phyloP scores from a whole-genome alignment of 495 filamentous ascomycete species.

The Halenospora varia region DNA sequence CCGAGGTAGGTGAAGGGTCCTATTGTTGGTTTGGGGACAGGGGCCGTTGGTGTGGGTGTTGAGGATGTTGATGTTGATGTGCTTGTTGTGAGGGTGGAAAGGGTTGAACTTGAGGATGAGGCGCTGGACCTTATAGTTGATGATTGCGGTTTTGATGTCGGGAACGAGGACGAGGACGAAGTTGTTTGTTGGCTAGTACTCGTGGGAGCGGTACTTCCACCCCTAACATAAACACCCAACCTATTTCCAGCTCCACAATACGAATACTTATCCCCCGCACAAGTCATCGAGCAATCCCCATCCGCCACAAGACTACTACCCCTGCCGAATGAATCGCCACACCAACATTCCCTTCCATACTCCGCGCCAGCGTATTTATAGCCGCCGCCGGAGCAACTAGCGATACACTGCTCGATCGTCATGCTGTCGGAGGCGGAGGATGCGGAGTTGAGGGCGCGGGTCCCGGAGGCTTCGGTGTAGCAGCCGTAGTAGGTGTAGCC shows the following conservation, averaged over 20 bases:
- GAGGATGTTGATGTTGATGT: slow-evolving; percentile 4
- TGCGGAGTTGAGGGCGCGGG: slow-evolving; percentile 24
- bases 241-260: slow-evolving; percentile 36
- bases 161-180: slow-evolving; percentile 18
- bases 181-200: background rate
- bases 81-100: slow-evolving; percentile 14
- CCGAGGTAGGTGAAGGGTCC: slow-evolving; percentile 29
- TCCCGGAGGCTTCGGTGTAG: slow-evolving; percentile 37
- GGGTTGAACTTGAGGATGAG: background rate
- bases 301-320: slow-evolving; percentile 4
- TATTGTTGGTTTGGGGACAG: slow-evolving; percentile 21
- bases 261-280: slow-evolving; percentile 22
- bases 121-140: background rate
- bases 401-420: slow-evolving; percentile 44
- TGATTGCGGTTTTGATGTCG: slow-evolving; percentile 14
- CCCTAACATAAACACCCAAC: slow-evolving; percentile 40
- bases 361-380: slow-evolving; percentile 44
- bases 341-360: slow-evolving; percentile 47
- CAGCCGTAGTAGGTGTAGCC: slow-evolving; percentile 41
- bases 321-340: slow-evolving; percentile 23
- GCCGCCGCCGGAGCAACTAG: slow-evolving; percentile 43
- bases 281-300: slow-evolving; percentile 30
- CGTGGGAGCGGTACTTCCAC: too few relatives aligned
- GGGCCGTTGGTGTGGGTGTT: slow-evolving; percentile 14
- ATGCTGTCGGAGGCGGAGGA: slow-evolving; percentile 39